These are phyloP conservation scores for Tolypocladium album DNA, from an alignment of 2,329 filamentous ascomycete genomes.

Conservation along the genomic window DNA sequence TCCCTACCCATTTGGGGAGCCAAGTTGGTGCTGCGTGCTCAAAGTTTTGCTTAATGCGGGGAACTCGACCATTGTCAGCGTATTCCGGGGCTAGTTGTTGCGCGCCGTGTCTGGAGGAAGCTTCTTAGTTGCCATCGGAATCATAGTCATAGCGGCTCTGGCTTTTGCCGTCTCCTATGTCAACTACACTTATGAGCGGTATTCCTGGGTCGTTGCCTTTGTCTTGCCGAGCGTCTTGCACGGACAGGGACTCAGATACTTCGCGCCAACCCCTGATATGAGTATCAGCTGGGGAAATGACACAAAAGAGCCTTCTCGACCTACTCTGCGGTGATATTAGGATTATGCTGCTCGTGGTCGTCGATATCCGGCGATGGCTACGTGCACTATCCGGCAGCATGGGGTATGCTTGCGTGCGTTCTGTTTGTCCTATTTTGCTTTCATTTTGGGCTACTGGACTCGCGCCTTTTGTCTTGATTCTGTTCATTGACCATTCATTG, in stretches of 20 bases:
- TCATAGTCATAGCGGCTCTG: no score
- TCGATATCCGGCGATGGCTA: neutral
- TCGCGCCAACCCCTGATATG: neutral
- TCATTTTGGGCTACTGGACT: conserved; percentile 5
- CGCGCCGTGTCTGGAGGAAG: no score
- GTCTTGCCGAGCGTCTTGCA: no score
- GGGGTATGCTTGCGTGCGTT: neutral
- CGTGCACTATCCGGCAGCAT: neutral
- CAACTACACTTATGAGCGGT: no score
- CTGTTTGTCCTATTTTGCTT: conserved; percentile 1
- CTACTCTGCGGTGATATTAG: neutral
- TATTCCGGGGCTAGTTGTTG: no score
- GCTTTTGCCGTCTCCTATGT: no score
- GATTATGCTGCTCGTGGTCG: neutral
- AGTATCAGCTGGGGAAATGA: neutral
- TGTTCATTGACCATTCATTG: neutral
- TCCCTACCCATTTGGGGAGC: no score
- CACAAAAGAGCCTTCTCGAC: neutral
- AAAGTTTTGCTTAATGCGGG: no score
- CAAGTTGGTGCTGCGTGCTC: no score
- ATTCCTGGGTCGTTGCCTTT: no score
- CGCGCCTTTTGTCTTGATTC: neutral
- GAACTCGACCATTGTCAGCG: no score
- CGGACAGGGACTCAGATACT: neutral
- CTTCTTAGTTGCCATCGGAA: no score